phyloP scores from a whole-genome alignment of 2,329 filamentous ascomycete genomes.

The Catunica adiposa region DNA sequence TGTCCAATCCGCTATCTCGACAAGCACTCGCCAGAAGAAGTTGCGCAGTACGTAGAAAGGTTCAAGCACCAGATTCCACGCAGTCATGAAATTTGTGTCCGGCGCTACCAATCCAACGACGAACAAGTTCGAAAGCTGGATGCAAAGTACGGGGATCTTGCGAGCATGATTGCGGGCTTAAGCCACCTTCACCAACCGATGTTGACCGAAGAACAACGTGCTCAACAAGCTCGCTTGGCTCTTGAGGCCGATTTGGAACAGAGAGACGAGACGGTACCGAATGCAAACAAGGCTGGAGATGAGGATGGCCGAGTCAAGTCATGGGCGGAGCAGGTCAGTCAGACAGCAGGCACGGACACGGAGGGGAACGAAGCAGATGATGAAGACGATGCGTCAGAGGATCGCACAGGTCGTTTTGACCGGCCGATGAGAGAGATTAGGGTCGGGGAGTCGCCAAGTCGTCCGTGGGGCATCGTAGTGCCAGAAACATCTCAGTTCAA shows the following conservation, averaged over 20 bases:
- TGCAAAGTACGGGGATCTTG: conserved; percentile 82
- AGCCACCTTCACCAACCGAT: conserved; percentile 77
- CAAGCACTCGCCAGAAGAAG: conserved; percentile 81
- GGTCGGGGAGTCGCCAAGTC: conserved; percentile 83
- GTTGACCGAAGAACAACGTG: conserved; percentile 42
- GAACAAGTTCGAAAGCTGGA: conserved; percentile 75
- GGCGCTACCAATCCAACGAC: conserved; percentile 75
- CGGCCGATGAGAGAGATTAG: conserved; percentile 72
- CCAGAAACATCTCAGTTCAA: conserved; percentile 31
- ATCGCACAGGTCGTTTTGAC: conserved; percentile 62
- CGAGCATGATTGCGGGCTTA: conserved; percentile 85
- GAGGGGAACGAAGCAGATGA: conserved; percentile 19
- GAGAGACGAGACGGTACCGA: conserved; percentile 28
- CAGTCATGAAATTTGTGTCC: conserved; percentile 84
- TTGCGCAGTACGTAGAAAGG: conserved; percentile 82
- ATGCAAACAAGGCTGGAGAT: not conserved
- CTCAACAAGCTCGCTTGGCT: not conserved
- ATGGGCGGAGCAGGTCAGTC: conserved; percentile 68
- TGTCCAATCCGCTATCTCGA: conserved; percentile 89
- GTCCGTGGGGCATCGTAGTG: conserved; percentile 83
- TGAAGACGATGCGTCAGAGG: conserved; percentile 31
- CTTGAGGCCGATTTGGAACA: conserved; percentile 26
- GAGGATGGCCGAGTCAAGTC: conserved; percentile 56
- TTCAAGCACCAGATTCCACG: conserved; percentile 91
- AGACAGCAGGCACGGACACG: conserved; percentile 23